Base-by-base conservation (phyloP, 208 protist genomes). In the Trichomonas tenax region DNA sequence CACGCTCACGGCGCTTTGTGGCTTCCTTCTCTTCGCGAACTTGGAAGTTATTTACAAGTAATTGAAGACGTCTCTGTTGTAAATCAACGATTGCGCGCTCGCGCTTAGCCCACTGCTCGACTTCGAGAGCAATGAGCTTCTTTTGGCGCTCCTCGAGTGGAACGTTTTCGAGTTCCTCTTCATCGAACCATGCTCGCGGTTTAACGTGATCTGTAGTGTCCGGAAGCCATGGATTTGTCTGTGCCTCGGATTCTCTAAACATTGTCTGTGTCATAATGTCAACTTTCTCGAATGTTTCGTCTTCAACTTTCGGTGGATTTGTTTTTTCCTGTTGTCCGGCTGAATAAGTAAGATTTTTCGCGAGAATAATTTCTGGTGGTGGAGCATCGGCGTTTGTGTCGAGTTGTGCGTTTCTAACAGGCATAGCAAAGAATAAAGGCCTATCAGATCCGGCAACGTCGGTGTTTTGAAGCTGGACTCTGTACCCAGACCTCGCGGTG, bases 361-460 rank as follows among this genome's bases (percentile, higher is more conserved):
- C 86, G 38, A 93, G 86, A 51, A 93, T 51, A 51, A 93, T 51
- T 51, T 93, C 86, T 51, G 86, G 86, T 93, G 86, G 34, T 48
- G 44, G 23, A 2, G 86, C 86, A 31, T 48, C 44, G 26, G 44
- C 86, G 17, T 93, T 34, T n/a, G 38, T 15, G 26, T 72, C 58
- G 11, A 72, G 26, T 72, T 4, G 8, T 72, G 58, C 58, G n/a
- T 40, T 84, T 15, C 14, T 34, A 38, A 51, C n/a, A 38, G 86
- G 86, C 17, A 38, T 51, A 38, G 86, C 86, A 51, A 93, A 93
- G 44, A 93, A 93, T 51, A 93, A 93, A 34, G 86, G 86, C 15
- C 86, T 34, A 93, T 93, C 86, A 48, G 86, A 93, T 38, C 86
- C 86, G 11, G 15, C 17, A 38, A 40, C n/a, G 51, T 93, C 86